Base-by-base conservation (phyloP, 208 protist species). In the Naegleria gruberi region DNA sequence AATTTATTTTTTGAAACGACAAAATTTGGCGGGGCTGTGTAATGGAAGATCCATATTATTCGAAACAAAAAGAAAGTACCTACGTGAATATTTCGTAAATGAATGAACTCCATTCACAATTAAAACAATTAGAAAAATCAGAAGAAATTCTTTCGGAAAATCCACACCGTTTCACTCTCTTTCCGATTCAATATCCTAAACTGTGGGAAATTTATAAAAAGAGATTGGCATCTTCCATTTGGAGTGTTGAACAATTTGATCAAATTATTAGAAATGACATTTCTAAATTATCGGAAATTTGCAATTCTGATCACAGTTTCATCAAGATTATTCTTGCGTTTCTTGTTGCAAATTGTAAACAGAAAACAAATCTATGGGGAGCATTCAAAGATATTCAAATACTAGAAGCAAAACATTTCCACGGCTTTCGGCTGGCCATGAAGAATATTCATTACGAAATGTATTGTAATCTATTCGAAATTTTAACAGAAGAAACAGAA, bases 141-240 rank as follows among this genome's bases (percentile, higher is more conserved):
- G n/a, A n/a, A n/a, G n/a, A n/a, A n/a, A n/a, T n/a, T n/a, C n/a
- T n/a, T n/a, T n/a, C n/a, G n/a, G 96, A 98, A 83, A 99, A 99
- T 94, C 96, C 96, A 42, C 92, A 97, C 91, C 97, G 98, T 90
- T 99, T 98, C 91, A 98, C 99, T 65, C 92, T 99, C 55, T 99
- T 99, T 93, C 98, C 98, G 45, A 99, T 99, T 93, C 93, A 98
- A 92, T 96, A 99, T 93, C 93, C 93, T 40, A 96, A 98, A 82
- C 97, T 99, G 47, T 99, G 98, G 98, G 92, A 98, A 92, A 99
- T 99, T 95, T 99, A 99, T 95, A 99, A 99, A 96, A 98, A 99
- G 94, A 96, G 98, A 57, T 57, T 85, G 95, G n/a, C n/a, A n/a
- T 95, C 95, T 91, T 97, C 94, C 89, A 98, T 99, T 94, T 99